Evolutionary conservation across 306 rosid genomes (phyloP).

Genomic region (Ammopiptanthus mongolicus): DNA sequence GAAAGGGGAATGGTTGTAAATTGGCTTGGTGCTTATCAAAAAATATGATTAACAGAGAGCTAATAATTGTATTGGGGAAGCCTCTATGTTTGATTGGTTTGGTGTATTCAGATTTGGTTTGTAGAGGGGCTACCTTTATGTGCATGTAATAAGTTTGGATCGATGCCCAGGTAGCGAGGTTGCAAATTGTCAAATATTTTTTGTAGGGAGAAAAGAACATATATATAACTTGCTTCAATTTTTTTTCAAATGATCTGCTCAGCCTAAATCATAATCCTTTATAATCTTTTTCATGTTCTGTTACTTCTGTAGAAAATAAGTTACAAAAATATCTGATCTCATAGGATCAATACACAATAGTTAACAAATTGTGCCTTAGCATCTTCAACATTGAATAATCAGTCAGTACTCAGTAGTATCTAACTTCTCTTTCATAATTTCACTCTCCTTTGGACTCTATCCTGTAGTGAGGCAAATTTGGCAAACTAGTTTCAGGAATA

Average conservation of each 20-base stretch:
- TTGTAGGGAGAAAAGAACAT: not conserved
- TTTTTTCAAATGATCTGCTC: not conserved
- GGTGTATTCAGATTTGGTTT: no score
- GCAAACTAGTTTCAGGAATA: no score
- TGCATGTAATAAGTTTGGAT: not conserved
- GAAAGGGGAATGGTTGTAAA: no score
- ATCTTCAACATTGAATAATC: not conserved
- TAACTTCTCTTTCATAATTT: no score
- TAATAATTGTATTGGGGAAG: no score
- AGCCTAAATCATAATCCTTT: not conserved
- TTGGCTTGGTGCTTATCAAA: no score
- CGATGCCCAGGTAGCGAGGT: not conserved
- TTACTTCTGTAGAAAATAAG: not conserved
- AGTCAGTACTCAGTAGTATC: no score
- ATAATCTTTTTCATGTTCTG: not conserved
- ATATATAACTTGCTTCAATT: not conserved
- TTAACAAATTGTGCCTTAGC: not conserved
- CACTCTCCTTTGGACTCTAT: no score
- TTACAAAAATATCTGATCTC: not conserved
- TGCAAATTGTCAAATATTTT: not conserved
- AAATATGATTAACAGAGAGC: no score
- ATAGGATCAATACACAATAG: not conserved
- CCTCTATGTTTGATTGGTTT: no score
- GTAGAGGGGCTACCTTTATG: no score
- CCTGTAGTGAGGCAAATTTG: no score